phyloP scores from a whole-genome alignment of 805 yeast genomes.

The Barnettozyma californica region DNA sequence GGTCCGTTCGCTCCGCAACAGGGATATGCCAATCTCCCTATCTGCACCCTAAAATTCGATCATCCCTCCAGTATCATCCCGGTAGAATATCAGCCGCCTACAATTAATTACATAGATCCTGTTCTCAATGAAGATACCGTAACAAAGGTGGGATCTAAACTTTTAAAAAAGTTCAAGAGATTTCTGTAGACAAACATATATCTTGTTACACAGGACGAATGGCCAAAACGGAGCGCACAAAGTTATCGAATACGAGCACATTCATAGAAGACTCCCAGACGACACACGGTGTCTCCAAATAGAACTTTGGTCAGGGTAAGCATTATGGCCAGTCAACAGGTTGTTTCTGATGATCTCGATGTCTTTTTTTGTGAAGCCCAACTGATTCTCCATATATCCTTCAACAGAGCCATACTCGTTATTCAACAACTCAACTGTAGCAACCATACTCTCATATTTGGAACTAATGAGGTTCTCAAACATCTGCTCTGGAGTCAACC shows the following conservation, averaged over 20 bases:
- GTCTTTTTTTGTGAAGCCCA: slow-evolving; percentile 44
- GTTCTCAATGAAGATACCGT: background rate
- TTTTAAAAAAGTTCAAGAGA: background rate
- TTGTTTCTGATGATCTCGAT: slow-evolving; percentile 32
- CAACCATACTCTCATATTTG: slow-evolving; percentile 64
- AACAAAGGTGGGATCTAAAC: background rate
- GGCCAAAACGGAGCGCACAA: background rate
- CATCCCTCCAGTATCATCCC: slow-evolving; percentile 4
- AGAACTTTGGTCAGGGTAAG: slow-evolving; percentile 15
- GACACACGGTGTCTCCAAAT: slow-evolving; percentile 23
- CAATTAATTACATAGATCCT: background rate
- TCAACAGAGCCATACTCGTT: slow-evolving; percentile 50
- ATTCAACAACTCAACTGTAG: slow-evolving; percentile 50
- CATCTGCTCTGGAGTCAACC: slow-evolving; percentile 38
- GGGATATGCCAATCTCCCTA: background rate
- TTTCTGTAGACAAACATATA: background rate
- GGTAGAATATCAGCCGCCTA: background rate
- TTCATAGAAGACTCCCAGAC: slow-evolving; percentile 9
- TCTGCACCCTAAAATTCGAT: background rate
- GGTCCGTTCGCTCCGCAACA: slow-evolving; percentile 2
- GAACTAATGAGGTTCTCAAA: slow-evolving; percentile 57
- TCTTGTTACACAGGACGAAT: background rate
- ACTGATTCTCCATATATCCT: slow-evolving; percentile 36
- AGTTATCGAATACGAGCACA: background rate
- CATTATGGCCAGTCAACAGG: slow-evolving; percentile 21